These are phyloP conservation scores for Deinandra increscens DNA, from an alignment of 129 eudicot genomes.

Conservation along the genomic window DNA sequence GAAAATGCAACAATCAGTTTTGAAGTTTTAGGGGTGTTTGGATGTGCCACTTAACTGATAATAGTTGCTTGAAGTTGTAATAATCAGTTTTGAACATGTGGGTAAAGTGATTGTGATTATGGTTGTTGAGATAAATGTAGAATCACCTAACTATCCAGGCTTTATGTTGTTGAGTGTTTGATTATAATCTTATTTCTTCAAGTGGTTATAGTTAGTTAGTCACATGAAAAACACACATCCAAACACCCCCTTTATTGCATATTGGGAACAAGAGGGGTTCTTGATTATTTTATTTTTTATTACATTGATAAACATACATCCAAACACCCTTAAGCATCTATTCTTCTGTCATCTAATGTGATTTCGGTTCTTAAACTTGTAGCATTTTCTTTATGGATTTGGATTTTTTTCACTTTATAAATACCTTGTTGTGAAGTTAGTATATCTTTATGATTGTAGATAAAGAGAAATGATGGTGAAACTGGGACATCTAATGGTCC, in stretches of 20 bases:
- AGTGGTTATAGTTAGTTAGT: background rate
- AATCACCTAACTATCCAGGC: background rate
- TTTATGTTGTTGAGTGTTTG: background rate
- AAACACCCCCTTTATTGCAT: background rate
- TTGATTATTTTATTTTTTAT: background rate
- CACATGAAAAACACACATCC: background rate
- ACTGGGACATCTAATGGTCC: slow-evolving; percentile 32
- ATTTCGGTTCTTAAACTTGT: background rate
- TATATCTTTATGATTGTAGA: slow-evolving; percentile 23
- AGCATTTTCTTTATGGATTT: background rate
- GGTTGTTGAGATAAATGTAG: background rate
- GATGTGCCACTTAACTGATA: background rate
- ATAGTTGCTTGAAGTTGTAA: background rate
- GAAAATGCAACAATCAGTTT: no score
- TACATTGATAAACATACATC: background rate
- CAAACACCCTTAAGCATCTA: background rate
- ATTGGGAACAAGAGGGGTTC: background rate
- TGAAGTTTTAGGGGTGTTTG: slow-evolving; percentile 11
- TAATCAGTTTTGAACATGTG: background rate
- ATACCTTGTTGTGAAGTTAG: background rate
- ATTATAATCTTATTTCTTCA: background rate
- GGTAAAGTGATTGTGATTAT: background rate
- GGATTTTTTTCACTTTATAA: background rate
- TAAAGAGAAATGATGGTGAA: slow-evolving; percentile 30
- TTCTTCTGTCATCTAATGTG: background rate